These are phyloP conservation scores for Leccinellum luteum DNA, from an alignment of 768 basidiomycete genomes.

Conservation along the genomic window DNA sequence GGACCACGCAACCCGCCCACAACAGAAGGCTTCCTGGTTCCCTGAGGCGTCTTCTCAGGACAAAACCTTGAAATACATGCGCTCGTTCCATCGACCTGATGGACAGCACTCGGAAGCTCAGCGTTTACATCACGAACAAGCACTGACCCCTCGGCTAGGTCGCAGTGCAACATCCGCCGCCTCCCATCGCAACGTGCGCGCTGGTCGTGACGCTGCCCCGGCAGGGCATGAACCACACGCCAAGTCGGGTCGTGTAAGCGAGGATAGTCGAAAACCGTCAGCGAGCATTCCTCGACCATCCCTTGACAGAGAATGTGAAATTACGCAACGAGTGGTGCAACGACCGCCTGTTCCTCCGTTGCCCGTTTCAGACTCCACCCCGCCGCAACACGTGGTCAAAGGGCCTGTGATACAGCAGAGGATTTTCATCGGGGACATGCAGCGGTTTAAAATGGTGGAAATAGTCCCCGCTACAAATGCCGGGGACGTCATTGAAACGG, in stretches of 20 bases:
- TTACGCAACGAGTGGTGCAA: slow-evolving; percentile 24
- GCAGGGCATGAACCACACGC: slow-evolving; percentile 16
- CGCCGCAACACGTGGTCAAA: slow-evolving; percentile 29
- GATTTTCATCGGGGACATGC: slow-evolving; percentile 74
- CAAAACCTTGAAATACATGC: slow-evolving; percentile 43
- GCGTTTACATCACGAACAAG: slow-evolving; percentile 32
- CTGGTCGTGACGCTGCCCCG: slow-evolving; percentile 15
- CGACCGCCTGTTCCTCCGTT: slow-evolving; percentile 40
- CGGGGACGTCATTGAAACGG: slow-evolving; percentile 64
- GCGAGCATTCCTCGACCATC: slow-evolving; percentile 20
- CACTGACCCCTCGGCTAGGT: slow-evolving; percentile 29
- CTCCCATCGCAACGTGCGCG: slow-evolving; percentile 11
- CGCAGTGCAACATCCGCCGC: slow-evolving; percentile 36
- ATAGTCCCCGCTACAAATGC: slow-evolving; percentile 66
- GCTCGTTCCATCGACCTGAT: slow-evolving; percentile 60
- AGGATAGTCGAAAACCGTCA: slow-evolving; percentile 25
- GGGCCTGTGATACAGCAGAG: slow-evolving; percentile 55
- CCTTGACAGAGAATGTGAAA: slow-evolving; percentile 22
- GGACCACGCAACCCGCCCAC: slow-evolving; percentile 14
- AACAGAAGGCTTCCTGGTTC: slow-evolving; percentile 21
- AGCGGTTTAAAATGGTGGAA: slow-evolving; percentile 73
- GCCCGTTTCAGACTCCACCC: slow-evolving; percentile 34
- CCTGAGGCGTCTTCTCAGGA: slow-evolving; percentile 21
- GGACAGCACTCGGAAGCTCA: slow-evolving; percentile 34
- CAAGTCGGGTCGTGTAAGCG: slow-evolving; percentile 25